Conservation (phyloP, 441 rosid genomes). For the Brassica hybrid region DNA sequence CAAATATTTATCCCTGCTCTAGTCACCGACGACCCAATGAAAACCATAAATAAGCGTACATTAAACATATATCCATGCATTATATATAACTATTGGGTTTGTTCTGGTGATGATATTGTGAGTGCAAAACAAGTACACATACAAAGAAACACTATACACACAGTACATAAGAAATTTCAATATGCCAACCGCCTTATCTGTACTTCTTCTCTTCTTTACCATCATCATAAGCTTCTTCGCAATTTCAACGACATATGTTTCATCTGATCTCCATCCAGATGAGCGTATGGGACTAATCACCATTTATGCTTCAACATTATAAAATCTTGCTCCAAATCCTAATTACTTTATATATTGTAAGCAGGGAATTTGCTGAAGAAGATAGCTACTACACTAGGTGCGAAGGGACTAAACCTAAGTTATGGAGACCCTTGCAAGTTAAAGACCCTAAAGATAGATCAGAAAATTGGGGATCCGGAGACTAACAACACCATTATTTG, state of each 20-base stretch:
- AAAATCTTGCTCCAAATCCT: background rate
- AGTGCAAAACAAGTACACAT: background rate
- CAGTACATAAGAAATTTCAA: background rate
- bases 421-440: background rate
- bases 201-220: background rate
- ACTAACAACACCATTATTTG: background rate
- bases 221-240: slow-evolving; percentile 1
- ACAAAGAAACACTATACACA: slow-evolving; percentile 3
- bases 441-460: background rate
- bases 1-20: background rate
- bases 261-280: slow-evolving; percentile 6
- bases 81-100: slow-evolving; percentile 1
- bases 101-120: slow-evolving; percentile 1
- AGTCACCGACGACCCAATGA: background rate
- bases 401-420: background rate
- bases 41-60: background rate
- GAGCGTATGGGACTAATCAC: background rate
- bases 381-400: background rate
- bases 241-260: background rate
- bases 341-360: background rate
- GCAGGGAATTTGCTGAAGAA: background rate
- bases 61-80: background rate
- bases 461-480: background rate
- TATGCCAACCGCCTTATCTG: background rate
- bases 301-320: background rate